Conservation (phyloP, 352 stramenopile genomes). For the Globisporangium polare region DNA sequence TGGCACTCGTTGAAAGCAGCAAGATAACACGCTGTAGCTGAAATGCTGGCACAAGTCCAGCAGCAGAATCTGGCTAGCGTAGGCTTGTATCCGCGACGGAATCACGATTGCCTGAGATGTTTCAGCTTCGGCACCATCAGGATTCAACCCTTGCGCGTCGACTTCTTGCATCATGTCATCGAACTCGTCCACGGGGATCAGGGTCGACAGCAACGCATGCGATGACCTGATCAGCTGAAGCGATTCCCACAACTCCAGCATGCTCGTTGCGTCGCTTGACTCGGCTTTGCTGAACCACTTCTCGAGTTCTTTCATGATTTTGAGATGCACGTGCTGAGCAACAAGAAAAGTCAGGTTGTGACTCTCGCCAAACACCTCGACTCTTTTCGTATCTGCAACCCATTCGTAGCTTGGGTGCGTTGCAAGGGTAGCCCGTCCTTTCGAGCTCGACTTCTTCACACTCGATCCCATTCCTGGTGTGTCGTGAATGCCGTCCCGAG, state of each 20-base stretch:
- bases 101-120: conserved; percentile 11
- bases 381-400: conserved; percentile 24
- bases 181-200: conserved; percentile 25
- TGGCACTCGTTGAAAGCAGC: conserved; percentile 36
- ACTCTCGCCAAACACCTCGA: conserved; percentile 57
- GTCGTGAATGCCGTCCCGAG: neutral
- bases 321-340: conserved; percentile 42
- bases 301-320: conserved; percentile 57
- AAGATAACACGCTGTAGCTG: conserved; percentile 32
- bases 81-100: conserved; percentile 37
- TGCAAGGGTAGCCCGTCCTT: neutral
- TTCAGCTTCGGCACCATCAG: conserved; percentile 17
- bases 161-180: conserved; percentile 28
- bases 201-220: conserved; percentile 25
- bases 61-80: conserved; percentile 41
- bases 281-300: conserved; percentile 49
- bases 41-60: conserved; percentile 66
- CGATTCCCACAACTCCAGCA: conserved; percentile 43
- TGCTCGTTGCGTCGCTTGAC: conserved; percentile 38
- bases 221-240: conserved; percentile 32
- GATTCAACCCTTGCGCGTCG: conserved; percentile 21
- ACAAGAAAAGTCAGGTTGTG: conserved; percentile 61
- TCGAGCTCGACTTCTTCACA: neutral
- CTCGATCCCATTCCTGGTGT: neutral
- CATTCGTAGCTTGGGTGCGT: conserved; percentile 24